Conservation (phyloP, 2,329 filamentous ascomycete species). For the Decorospora gaudefroyi region DNA sequence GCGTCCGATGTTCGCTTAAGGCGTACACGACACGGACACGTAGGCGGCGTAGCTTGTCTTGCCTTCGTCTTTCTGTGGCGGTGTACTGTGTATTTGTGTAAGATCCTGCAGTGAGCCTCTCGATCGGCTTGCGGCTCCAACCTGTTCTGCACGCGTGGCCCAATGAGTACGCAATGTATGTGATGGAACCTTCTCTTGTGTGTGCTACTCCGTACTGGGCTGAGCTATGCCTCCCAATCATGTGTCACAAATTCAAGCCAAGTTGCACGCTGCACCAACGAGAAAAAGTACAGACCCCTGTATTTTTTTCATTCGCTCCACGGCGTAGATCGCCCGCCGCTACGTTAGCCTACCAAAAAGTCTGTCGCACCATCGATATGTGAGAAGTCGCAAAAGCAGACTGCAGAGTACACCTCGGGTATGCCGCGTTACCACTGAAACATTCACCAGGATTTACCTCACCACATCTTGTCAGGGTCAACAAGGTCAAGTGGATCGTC, state of each 20-base stretch:
- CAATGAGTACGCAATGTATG: conserved; percentile 2
- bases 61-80: not conserved
- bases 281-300: conserved; percentile 3
- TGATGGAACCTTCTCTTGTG: conserved; percentile 18
- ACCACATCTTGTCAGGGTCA: conserved; percentile 21
- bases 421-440: conserved; percentile 10
- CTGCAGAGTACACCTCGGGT: conserved; percentile 9
- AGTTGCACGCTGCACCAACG: conserved; percentile 5
- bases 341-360: conserved; percentile 2
- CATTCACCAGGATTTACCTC: conserved; percentile 6
- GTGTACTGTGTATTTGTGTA: conserved; percentile 7
- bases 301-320: conserved; percentile 11
- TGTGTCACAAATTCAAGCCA: conserved; percentile 1
- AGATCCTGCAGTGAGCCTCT: conserved; percentile 16
- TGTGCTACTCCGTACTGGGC: conserved; percentile 23
- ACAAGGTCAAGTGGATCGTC: conserved; percentile 25
- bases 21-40: not conserved
- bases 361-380: conserved; percentile 1
- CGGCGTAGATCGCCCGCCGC: not conserved
- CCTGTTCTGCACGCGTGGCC: conserved; percentile 2
- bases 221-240: conserved; percentile 13
- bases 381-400: not conserved
- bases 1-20: conserved; percentile 11
- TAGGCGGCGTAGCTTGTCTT: not conserved
- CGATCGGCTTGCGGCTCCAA: conserved; percentile 18